Evolutionary conservation across 495 filamentous ascomycete species (phyloP).

Genomic region (Podospora comata): DNA sequence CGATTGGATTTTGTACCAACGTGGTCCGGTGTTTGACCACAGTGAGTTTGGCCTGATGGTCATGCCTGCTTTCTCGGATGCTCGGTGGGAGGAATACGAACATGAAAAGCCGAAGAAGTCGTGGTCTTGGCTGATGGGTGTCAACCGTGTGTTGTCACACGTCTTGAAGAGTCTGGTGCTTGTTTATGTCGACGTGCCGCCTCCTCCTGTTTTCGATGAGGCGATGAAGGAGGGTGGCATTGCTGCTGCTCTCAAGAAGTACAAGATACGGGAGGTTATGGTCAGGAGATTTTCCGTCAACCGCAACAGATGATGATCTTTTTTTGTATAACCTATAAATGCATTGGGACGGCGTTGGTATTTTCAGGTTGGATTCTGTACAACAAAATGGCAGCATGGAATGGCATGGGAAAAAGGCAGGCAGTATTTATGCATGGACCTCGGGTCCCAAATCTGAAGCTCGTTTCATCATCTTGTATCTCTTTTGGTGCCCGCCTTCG

Average conservation of each 20-base stretch:
- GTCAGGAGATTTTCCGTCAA: conserved; percentile 82
- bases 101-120: conserved; percentile 47
- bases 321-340: conserved; percentile 4
- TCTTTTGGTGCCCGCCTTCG: neutral
- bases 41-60: conserved; percentile 87
- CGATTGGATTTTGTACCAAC: conserved; percentile 89
- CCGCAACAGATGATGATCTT: conserved; percentile 47
- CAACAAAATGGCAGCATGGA: neutral
- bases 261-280: conserved; percentile 77
- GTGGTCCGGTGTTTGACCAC: conserved; percentile 92
- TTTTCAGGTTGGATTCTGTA: neutral
- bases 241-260: conserved; percentile 60
- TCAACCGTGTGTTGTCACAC: conserved; percentile 86
- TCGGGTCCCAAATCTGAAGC: neutral
- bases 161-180: conserved; percentile 86
- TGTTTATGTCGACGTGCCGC: conserved; percentile 86
- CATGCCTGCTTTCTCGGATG: conserved; percentile 73
- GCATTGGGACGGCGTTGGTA: conserved; percentile 17
- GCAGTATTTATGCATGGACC: neutral
- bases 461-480: neutral
- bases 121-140: conserved; percentile 92
- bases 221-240: conserved; percentile 51
- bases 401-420: neutral
- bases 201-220: conserved; percentile 52
- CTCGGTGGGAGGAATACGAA: conserved; percentile 63